Base-by-base conservation (phyloP, 2,329 filamentous ascomycete genomes). In the Hypoxylon sp. region DNA sequence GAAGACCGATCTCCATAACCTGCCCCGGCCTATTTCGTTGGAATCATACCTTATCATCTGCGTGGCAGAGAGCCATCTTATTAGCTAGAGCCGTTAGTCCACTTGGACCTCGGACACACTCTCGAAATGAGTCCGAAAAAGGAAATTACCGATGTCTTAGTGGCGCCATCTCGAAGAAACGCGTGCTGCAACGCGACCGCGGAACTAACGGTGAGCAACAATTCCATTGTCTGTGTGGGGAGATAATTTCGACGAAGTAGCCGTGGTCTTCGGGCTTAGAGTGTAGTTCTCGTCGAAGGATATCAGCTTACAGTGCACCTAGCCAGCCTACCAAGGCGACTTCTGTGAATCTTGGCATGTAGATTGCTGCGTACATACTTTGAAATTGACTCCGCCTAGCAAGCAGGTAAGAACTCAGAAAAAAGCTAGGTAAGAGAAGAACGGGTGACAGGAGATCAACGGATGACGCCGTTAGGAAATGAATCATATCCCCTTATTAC, bases 121-220 rank as follows among this genome's bases (percentile, higher is more conserved):
- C 58, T 60, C n/a, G 46, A 55, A 48, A 56, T 28, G 45, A 50
- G 54, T 49, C 58, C 62, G 44, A 63, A 61, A 65, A 38, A 38
- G 57, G 62, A 57, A 65, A 57, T 45, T 62, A 60, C 52, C 42
- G 46, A 67, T 57, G 49, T 50, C 46, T 36, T 42, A 64, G 40
- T 49, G 51, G 56, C 52, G 55, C 51, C 44, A 56, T 67, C 42
- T 12, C 52, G 20, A 20, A 38, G n/a, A 45, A 46, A 59, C 45
- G 50, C 54, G 48, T 46, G 24, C 48, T 44, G 33, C 46, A 40
- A 61, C 50, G 51, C 50, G 52, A 40, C 36, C 36, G 20, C 36
- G 36, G 36, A 40, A 40, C 16, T 16, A 40, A 40, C 36, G 36
- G 36, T 40, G 36, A 40, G 36, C 36, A 40, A 18, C 16, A 40